These are phyloP conservation scores for Taiozyma onychis DNA, from an alignment of 1,139 yeast species.

Conservation along the genomic window DNA sequence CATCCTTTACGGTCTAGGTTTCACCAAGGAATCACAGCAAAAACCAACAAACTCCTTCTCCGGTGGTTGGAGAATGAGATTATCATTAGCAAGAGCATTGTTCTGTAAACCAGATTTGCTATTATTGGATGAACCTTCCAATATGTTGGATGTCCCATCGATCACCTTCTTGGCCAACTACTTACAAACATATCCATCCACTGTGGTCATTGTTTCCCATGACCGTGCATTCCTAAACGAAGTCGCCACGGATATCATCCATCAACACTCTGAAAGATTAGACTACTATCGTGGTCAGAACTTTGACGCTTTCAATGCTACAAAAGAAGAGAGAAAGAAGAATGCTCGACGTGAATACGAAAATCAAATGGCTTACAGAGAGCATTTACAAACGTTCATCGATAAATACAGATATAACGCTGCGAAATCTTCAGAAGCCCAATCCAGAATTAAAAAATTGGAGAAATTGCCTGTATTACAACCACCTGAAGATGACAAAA, in stretches of 20 bases:
- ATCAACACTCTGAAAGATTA: slow-evolving; percentile 94
- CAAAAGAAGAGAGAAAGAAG: slow-evolving; percentile 93
- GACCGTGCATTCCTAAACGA: slow-evolving; percentile 96
- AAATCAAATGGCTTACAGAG: slow-evolving; percentile 92
- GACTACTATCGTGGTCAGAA: slow-evolving; percentile 95
- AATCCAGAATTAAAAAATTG: slow-evolving; percentile 91
- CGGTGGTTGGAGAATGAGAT: slow-evolving; percentile 99
- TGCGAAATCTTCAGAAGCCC: slow-evolving; percentile 96
- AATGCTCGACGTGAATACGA: slow-evolving; percentile 93
- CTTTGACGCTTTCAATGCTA: slow-evolving; percentile 87
- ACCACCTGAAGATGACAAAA: slow-evolving; percentile 91
- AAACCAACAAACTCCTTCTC: slow-evolving; percentile 86
- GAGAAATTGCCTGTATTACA: slow-evolving; percentile 91
- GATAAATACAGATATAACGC: slow-evolving; percentile 97
- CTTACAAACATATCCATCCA: slow-evolving; percentile 82
- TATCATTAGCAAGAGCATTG: slow-evolving; percentile 94
- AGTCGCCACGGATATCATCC: slow-evolving; percentile 95
- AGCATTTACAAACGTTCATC: slow-evolving; percentile 88
- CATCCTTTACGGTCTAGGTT: slow-evolving; percentile 89
- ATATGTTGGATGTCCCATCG: slow-evolving; percentile 99
- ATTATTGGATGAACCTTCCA: slow-evolving; percentile 95
- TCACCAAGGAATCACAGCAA: slow-evolving; percentile 80
- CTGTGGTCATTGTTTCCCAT: slow-evolving; percentile 94
- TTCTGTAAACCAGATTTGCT: slow-evolving; percentile 95
- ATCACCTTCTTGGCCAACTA: slow-evolving; percentile 89